Evolutionary conservation across 768 basidiomycete species (phyloP), one percentile per base, ranked within the genome.

Genomic region (Suillus brevipes): DNA sequence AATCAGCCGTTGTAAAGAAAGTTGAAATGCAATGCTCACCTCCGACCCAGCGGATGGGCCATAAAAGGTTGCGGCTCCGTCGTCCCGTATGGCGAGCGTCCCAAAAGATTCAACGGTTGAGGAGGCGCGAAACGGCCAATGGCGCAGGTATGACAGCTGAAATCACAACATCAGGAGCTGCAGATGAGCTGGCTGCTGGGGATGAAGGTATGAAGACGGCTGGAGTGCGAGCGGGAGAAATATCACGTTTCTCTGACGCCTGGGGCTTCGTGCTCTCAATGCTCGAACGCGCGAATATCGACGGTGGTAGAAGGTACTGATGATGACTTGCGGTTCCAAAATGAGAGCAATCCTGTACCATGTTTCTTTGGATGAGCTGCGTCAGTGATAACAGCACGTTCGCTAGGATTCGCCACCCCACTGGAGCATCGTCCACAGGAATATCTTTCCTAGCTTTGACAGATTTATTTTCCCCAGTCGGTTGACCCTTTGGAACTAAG

Each of bases 111-210:
- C 89, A 45, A 90, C 91, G 86, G 59, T 84, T 87, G 56, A 95
- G 81, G 73, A 96, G 95, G 6, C 94, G 86, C 13, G 93, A 92
- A 38, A 95, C 91, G 9, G 86, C 91, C 0, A 94, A 92, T 36
- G 85, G 80, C 16, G 82, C 73, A 6, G 80, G 71, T 52, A 58
- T 14, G 8, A 66, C 49, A 52, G 62, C 47, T 23, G 52, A 42
- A 42, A 57, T 47, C 23, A 64, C 20, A 16, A 61, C 14, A 4
- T 65, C 67, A 56, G 63, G 31, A 36, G 66, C 61, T 25, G 65
- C 12, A 9, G 67, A 43, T 56, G 67, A 57, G n/a, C 61, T 52
- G 37, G 63, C 13, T 25, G 37, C 14, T 16, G 49, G 62, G 37
- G 62, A 67, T 38, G 61, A 60, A 57, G 61, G 57, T 7, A 28